Conservation (phyloP, 768 basidiomycete genomes). For the Amanita subjunquillea region DNA sequence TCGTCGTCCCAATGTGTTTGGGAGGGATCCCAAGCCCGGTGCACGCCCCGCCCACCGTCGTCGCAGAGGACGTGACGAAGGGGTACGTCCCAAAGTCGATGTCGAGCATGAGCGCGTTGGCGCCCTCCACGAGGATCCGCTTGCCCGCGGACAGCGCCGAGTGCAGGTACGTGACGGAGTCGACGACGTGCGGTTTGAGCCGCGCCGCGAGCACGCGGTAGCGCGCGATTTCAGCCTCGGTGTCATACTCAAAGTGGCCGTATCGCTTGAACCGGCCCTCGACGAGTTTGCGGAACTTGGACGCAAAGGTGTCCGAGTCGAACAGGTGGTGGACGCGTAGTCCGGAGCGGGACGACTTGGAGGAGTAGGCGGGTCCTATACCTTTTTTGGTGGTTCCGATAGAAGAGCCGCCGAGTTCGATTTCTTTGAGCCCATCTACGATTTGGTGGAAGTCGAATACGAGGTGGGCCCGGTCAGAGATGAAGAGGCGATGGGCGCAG, state of each 20-base stretch:
- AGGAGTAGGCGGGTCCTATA: slow-evolving; percentile 97
- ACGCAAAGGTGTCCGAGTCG: slow-evolving; percentile 73
- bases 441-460: slow-evolving; percentile 99
- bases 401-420: slow-evolving; percentile 87
- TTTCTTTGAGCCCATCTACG: slow-evolving; percentile 96
- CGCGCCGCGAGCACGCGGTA: slow-evolving; percentile 71
- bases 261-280: slow-evolving; percentile 98
- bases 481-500: slow-evolving; percentile 74
- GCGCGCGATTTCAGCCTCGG: slow-evolving; percentile 87
- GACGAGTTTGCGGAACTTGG: slow-evolving; percentile 90
- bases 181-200: slow-evolving; percentile 79
- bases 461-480: slow-evolving; percentile 94
- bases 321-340: slow-evolving; percentile 95
- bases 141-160: slow-evolving; percentile 59
- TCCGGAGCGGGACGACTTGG: slow-evolving; percentile 93
- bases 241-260: slow-evolving; percentile 96
- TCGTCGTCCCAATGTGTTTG: slow-evolving; percentile 70
- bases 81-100: slow-evolving; percentile 98
- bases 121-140: slow-evolving; percentile 87
- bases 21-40: slow-evolving; percentile 98
- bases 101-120: slow-evolving; percentile 98
- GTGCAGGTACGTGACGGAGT: slow-evolving; percentile 83
- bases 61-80: slow-evolving; percentile 91
- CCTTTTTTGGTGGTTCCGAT: slow-evolving; percentile 98
- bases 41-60: slow-evolving; percentile 90